Percentiles rank a stretch among this genome's conserved stretches.
Conservation (phyloP, 1,284 basidiomycete genomes). For the Microbotryum violaceum region DNA sequence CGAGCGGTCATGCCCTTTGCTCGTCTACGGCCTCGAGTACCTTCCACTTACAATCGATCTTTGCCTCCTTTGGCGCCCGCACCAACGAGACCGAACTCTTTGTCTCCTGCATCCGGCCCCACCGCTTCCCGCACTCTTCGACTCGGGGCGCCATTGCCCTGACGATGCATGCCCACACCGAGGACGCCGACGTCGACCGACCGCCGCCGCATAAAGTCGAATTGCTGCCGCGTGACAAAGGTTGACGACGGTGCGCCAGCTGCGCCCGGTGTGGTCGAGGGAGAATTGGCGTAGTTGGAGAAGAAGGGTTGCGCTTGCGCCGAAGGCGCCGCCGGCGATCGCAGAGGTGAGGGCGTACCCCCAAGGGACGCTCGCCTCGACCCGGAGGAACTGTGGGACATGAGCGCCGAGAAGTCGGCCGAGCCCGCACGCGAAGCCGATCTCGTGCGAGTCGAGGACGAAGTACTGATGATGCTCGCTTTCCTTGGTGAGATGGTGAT, state of each 20-base stretch:
- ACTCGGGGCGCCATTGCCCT: constrained; percentile 22
- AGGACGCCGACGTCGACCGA: constrained; percentile 33
- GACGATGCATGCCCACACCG: constrained; percentile 25
- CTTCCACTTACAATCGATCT: constrained; percentile 22
- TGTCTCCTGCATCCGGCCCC: constrained; percentile 31
- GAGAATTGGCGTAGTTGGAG: constrained; percentile 4
- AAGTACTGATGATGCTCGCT: constrained; percentile 1
- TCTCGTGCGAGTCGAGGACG: not conserved
- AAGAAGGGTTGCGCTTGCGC: constrained; percentile 18
- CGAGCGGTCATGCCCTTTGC: no score
- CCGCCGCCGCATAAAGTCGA: constrained; percentile 25
- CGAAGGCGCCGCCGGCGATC: constrained; percentile 12
- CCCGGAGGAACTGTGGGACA: not conserved
- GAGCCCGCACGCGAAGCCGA: constrained; percentile 5
- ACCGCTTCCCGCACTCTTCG: constrained; percentile 26
- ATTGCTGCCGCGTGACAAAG: not conserved
- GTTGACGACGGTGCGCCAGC: not conserved
- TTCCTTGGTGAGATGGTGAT: constrained; percentile 3
- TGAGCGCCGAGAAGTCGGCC: constrained; percentile 1
- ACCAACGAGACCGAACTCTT: constrained; percentile 26
- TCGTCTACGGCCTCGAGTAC: no score
- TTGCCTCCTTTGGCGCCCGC: constrained; percentile 21
- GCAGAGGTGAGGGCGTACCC: constrained; percentile 9
- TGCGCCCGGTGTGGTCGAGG: not conserved
- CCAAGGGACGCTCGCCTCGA: constrained; percentile 13